Evolutionary conservation across 2,329 filamentous ascomycete genomes (phyloP).

Genomic region (Pseudocercospora cruenta): DNA sequence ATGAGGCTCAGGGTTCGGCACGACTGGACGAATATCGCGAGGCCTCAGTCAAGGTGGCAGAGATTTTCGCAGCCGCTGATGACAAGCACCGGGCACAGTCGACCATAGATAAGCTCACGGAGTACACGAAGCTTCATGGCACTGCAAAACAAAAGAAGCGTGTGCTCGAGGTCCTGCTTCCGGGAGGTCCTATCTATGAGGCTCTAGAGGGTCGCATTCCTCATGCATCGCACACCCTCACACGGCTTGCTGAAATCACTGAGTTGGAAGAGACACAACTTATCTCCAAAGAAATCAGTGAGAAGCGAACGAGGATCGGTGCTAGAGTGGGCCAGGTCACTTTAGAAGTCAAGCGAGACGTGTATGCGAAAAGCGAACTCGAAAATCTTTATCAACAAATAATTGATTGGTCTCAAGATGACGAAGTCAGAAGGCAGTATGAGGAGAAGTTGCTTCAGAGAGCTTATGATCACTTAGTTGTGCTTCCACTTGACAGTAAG

Average conservation of each 20-base stretch:
- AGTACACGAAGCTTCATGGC: constrained; percentile 73
- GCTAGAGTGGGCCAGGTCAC: constrained; percentile 83
- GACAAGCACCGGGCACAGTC: constrained; percentile 62
- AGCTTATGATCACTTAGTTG: constrained; percentile 75
- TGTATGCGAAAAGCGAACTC: constrained; percentile 75
- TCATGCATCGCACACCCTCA: constrained; percentile 78
- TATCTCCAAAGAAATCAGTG: constrained; percentile 87
- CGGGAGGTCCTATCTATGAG: constrained; percentile 77
- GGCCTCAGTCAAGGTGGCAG: constrained; percentile 72
- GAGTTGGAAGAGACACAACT: constrained; percentile 85
- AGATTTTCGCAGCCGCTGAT: constrained; percentile 70
- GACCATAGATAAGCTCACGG: constrained; percentile 77
- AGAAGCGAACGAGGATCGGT: constrained; percentile 83
- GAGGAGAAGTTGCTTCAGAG: constrained; percentile 88
- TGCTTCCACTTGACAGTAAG: constrained; percentile 71
- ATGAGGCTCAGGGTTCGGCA: constrained; percentile 70
- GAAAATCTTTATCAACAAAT: constrained; percentile 79
- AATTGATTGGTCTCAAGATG: constrained; percentile 88
- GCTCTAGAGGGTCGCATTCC: constrained; percentile 83
- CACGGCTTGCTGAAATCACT: constrained; percentile 77
- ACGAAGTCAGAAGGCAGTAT: constrained; percentile 78
- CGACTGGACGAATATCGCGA: constrained; percentile 75
- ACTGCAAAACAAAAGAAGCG: constrained; percentile 73
- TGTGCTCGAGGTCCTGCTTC: constrained; percentile 75
- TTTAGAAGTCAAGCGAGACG: constrained; percentile 82